Base-by-base conservation (phyloP, 1,284 basidiomycete species). In the Trichosporon inkin region DNA sequence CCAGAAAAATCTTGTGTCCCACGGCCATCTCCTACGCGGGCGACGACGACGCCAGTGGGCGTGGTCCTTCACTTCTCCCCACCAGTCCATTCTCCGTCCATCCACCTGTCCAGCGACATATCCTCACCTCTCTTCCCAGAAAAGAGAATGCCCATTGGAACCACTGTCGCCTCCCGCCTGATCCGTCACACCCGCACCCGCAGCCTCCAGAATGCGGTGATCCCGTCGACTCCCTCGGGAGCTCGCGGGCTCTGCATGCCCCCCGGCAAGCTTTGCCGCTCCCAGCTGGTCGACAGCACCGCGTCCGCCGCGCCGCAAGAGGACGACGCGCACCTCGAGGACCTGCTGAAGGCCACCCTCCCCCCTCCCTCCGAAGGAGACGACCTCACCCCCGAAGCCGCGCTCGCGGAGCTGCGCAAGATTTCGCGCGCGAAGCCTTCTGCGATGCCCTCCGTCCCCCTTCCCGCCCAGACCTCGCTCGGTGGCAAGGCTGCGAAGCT, bases 191-290 rank as follows among this genome's bases (percentile, higher is more conserved):
- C 36, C 39, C 36, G 28, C 35, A 35, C 20, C 24, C 11, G 13
- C 44, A 49, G 44, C 44, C 44, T 49, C 28, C 13, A 16, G 13
- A 52, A 34, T 10, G 11, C 35, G 13, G 37, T 37, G 35, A 39
- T 14, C 6, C 19, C 53, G 11, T 10, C 22, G 4, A 6, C 53
- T 16, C 20, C 53, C 16, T 22, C 28, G 22, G 44, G 44, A 24
- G 36, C 53, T 22, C 60, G 60, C 36, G 32, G 39, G 16, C 52
- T 61, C 20, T 61, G 60, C 55, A 54, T 61, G 52, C 60, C 60
- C 10, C 60, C 60, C 13, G 47, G 49, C 38, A 53, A 54, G 19
- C 47, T 52, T 13, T 53, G 56, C 44, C 60, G 63, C 40, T 44
- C 52, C 10, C 41, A 24, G 14, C n/a, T 28, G 24, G 24, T 39